Percentiles rank a stretch among this genome's conserved stretches.
Conservation (phyloP, 2,329 filamentous ascomycete genomes). For the Leptodontidium sp. region DNA sequence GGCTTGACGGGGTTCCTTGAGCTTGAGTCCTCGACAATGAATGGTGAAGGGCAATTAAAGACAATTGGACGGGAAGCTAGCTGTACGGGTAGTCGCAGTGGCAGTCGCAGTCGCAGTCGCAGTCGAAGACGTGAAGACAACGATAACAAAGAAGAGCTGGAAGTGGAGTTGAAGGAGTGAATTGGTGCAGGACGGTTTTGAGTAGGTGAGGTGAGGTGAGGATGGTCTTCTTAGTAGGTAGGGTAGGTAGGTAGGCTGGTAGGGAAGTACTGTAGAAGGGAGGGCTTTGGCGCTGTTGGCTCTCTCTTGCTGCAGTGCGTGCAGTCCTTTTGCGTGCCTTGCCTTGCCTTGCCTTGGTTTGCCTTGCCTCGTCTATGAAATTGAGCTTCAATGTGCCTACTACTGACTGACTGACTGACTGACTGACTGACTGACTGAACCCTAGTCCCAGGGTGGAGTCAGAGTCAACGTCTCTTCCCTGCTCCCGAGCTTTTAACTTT, state of each 20-base stretch:
- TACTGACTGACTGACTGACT: too few relatives aligned
- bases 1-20: background rate
- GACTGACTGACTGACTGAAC: too few relatives aligned
- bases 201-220: background rate
- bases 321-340: too few relatives aligned
- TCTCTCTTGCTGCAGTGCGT: too few relatives aligned
- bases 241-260: background rate
- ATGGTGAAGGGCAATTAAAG: background rate
- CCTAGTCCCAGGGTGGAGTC: background rate
- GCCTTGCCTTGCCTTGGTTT: too few relatives aligned
- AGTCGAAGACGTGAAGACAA: constrained; percentile 10
- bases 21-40: background rate
- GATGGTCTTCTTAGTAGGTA: background rate
- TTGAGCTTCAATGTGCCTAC: too few relatives aligned
- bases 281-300: too few relatives aligned
- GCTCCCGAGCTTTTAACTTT: constrained; percentile 18
- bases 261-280: background rate
- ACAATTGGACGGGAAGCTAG: background rate
- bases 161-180: constrained; percentile 5
- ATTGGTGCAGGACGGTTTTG: background rate
- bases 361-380: too few relatives aligned
- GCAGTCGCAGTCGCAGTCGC: too few relatives aligned
- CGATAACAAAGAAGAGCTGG: background rate
- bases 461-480: constrained; percentile 11
- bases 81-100: background rate